Conservation (phyloP, 73 alveolate genomes). For the Paramecium pentaurelia region DNA sequence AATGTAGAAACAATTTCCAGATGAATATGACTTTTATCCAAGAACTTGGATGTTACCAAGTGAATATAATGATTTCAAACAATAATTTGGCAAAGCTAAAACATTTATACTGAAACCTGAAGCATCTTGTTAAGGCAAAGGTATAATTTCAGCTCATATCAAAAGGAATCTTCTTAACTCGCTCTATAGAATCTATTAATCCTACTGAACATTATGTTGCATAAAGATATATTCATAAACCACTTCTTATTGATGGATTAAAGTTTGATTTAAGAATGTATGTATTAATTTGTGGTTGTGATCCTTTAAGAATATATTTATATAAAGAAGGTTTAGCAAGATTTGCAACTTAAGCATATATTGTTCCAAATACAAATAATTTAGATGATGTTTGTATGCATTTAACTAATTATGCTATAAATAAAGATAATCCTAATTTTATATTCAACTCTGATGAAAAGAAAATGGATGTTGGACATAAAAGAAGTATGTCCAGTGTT, state of each 20-base stretch:
- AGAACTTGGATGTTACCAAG: conserved; percentile 87
- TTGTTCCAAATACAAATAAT: conserved; percentile 73
- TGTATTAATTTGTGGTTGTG: conserved; percentile 88
- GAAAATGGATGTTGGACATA: conserved; percentile 83
- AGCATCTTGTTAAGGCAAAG: conserved; percentile 84
- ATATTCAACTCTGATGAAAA: conserved; percentile 75
- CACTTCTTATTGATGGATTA: conserved; percentile 84
- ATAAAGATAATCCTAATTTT: conserved; percentile 73
- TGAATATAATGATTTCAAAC: conserved; percentile 74
- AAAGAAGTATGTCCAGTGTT: conserved; percentile 70
- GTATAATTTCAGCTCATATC: neutral
- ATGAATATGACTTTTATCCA: conserved; percentile 83
- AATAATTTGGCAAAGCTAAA: conserved; percentile 66
- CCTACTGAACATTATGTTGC: conserved; percentile 82
- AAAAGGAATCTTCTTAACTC: conserved; percentile 73
- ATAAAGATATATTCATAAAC: conserved; percentile 88
- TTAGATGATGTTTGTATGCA: conserved; percentile 81
- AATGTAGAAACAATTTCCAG: conserved; percentile 74
- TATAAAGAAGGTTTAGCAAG: conserved; percentile 95
- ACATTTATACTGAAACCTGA: conserved; percentile 84
- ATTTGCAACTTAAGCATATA: conserved; percentile 93
- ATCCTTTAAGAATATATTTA: conserved; percentile 90
- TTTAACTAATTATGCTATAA: conserved; percentile 89
- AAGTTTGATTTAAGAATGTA: conserved; percentile 94
- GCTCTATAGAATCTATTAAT: conserved; percentile 67